Evolutionary conservation across 1,284 basidiomycete species (phyloP).

Genomic region (Leccinum pallidistipes): DNA sequence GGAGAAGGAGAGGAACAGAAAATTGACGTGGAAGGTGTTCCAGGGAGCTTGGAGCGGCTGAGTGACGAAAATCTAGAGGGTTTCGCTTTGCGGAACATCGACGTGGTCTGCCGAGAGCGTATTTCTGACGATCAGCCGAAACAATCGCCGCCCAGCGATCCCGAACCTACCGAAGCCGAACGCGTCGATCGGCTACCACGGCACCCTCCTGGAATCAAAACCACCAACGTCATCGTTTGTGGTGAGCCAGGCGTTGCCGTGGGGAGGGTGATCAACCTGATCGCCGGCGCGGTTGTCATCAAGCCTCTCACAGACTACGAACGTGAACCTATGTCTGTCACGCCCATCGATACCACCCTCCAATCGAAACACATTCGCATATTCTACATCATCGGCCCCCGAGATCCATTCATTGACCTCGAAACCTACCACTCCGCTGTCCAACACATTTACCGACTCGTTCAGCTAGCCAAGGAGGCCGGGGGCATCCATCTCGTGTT

Average conservation of each 20-base stretch:
- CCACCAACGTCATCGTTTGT: constrained; percentile 31
- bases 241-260: constrained; percentile 30
- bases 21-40: neutral
- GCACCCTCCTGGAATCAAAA: constrained; percentile 25
- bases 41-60: constrained; percentile 25
- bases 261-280: constrained; percentile 25
- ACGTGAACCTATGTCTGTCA: constrained; percentile 24
- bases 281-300: constrained; percentile 15
- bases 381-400: constrained; percentile 23
- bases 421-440: constrained; percentile 20
- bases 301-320: constrained; percentile 30
- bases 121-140: neutral
- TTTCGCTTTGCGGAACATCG: constrained; percentile 14
- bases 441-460: constrained; percentile 22
- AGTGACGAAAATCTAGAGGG: constrained; percentile 15
- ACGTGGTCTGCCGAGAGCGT: constrained; percentile 11
- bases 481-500: constrained; percentile 32
- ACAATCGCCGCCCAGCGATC: constrained; percentile 2
- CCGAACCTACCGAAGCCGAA: constrained; percentile 15
- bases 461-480: constrained; percentile 8
- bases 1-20: neutral
- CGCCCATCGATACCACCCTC: constrained; percentile 24
- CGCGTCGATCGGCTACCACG: constrained; percentile 20
- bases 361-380: constrained; percentile 22
- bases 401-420: constrained; percentile 23